Evolutionary conservation across 768 basidiomycete genomes (phyloP).

Genomic region (Sistotremastrum suecicum): DNA sequence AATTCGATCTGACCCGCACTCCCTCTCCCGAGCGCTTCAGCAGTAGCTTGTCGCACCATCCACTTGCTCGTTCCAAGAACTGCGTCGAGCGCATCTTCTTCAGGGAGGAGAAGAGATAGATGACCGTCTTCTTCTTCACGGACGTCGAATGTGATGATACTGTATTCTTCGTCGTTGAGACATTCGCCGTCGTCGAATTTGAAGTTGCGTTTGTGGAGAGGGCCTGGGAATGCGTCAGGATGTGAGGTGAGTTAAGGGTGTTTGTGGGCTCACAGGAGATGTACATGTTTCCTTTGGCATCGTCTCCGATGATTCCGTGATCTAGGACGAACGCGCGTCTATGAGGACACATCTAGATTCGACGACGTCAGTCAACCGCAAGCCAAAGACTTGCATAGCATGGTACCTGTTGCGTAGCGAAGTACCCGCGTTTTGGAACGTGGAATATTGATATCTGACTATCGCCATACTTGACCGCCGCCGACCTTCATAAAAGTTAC

Average conservation of each 20-base stretch:
- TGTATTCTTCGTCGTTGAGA: conserved; percentile 42
- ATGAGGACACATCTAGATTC: conserved; percentile 28
- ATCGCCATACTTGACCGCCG: conserved; percentile 47
- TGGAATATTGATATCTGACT: conserved; percentile 58
- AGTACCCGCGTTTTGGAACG: conserved; percentile 42
- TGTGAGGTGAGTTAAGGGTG: conserved; percentile 3
- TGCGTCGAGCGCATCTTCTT: conserved; percentile 35
- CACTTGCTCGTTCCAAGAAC: conserved; percentile 53
- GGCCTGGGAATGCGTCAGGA: conserved; percentile 24
- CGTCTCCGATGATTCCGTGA: conserved; percentile 56
- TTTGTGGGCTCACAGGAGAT: conserved; percentile 27
- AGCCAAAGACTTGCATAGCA: neutral
- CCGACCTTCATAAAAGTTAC: conserved; percentile 16
- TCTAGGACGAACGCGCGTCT: conserved; percentile 56
- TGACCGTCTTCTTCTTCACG: conserved; percentile 25
- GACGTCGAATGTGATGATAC: conserved; percentile 47
- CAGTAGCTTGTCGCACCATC: conserved; percentile 41
- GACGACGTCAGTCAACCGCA: too few relatives aligned
- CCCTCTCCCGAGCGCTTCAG: conserved; percentile 21
- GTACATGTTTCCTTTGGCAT: conserved; percentile 35
- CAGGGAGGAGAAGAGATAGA: conserved; percentile 40
- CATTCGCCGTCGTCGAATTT: conserved; percentile 40
- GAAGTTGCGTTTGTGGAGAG: conserved; percentile 58
- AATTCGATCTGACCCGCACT: conserved; percentile 21
- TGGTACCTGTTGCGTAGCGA: conserved; percentile 53